A percentile compares a stretch with the other conserved stretches of the same genome.
Evolutionary conservation across 371 early-diverging fungal species (phyloP).

Genomic region (Syncephalastrum contaminatum): DNA sequence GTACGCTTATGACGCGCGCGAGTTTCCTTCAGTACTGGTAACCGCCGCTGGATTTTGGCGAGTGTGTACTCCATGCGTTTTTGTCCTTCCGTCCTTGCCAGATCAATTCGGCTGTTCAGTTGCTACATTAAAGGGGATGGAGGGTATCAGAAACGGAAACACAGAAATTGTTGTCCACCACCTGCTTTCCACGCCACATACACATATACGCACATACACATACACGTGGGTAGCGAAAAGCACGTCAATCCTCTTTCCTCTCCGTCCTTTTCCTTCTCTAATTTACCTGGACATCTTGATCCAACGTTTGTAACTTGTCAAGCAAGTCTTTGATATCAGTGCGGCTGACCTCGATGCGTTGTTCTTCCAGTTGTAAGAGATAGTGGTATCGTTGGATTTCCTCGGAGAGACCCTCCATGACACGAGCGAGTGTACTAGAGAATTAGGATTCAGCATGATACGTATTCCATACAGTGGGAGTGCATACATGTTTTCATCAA

Average conservation of each 20-base stretch:
- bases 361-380: constrained; percentile 8
- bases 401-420: constrained; percentile 9
- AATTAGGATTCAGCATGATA: too few species aligned
- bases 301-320: constrained; percentile 9
- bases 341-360: constrained; percentile 9
- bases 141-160: constrained; percentile 38
- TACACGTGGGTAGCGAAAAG: too few species aligned
- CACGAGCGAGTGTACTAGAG: background rate
- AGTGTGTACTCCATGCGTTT: constrained; percentile 10
- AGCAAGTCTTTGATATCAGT: constrained; percentile 11
- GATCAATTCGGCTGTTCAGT: constrained; percentile 8
- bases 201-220: background rate
- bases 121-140: constrained; percentile 4
- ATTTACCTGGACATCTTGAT: constrained; percentile 6
- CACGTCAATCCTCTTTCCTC: too few species aligned
- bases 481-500: too few species aligned
- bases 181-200: background rate
- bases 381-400: constrained; percentile 11
- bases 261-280: too few species aligned
- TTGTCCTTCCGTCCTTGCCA: constrained; percentile 10
- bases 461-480: too few species aligned
- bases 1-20: constrained; percentile 12
- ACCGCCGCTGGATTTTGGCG: constrained; percentile 9
- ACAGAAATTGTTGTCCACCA: constrained; percentile 30
- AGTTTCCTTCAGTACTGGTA: constrained; percentile 9